phyloP scores from a whole-genome alignment of 1,284 basidiomycete genomes.

The Cystobasidium slooffiae region DNA sequence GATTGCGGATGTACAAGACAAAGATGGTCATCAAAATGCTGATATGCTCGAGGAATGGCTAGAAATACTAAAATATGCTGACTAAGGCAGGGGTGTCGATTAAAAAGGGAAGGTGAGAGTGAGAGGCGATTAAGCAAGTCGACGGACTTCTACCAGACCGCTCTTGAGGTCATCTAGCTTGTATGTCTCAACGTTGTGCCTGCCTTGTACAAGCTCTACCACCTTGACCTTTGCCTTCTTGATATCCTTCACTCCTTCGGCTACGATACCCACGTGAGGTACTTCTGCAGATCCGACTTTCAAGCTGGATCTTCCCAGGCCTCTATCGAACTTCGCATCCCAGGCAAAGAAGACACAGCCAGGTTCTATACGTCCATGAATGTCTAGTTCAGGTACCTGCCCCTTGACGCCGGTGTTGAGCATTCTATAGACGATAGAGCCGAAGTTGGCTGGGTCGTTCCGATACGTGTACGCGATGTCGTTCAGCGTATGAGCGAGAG shows the following conservation, averaged over 20 bases:
- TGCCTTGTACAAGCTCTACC: slow-evolving; percentile 32
- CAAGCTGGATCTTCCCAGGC: slow-evolving; percentile 23
- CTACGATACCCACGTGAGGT: slow-evolving; percentile 40
- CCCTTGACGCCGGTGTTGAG: slow-evolving; percentile 32
- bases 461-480: slow-evolving; percentile 39
- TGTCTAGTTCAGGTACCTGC: slow-evolving; percentile 25
- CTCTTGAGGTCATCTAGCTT: slow-evolving; percentile 43
- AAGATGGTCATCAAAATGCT: too few species aligned
- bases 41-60: too few species aligned
- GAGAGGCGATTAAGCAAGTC: slow-evolving; percentile 10
- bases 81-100: too few species aligned
- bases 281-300: slow-evolving; percentile 34
- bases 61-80: too few species aligned
- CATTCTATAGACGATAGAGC: slow-evolving; percentile 21
- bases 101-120: too few species aligned
- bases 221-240: slow-evolving; percentile 44
- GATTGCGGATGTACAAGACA: too few species aligned
- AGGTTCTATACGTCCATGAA: slow-evolving; percentile 37
- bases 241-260: slow-evolving; percentile 43
- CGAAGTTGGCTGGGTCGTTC: slow-evolving; percentile 34
- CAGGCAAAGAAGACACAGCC: slow-evolving; percentile 43
- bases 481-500: slow-evolving; percentile 28
- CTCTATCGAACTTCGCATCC: slow-evolving; percentile 45
- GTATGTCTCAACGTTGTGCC: slow-evolving; percentile 37
- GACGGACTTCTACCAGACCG: slow-evolving; percentile 35